Evolutionary conservation across 139 green algal genomes (phyloP).

Genomic region (Micractinium conductrix): DNA sequence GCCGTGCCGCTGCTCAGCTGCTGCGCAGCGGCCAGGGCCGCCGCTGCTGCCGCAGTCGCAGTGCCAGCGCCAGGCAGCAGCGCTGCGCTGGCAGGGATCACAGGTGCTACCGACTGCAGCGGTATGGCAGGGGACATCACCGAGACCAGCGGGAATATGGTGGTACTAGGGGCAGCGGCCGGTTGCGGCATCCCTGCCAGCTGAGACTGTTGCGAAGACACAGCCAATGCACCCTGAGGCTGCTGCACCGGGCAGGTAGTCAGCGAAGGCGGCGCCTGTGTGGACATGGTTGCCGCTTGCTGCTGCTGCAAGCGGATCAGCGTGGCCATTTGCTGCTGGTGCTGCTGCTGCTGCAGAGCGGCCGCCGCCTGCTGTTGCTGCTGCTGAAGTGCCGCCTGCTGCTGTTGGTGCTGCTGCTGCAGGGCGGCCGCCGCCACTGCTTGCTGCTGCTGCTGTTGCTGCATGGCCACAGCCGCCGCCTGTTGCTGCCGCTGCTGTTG

Average conservation of each 20-base stretch:
- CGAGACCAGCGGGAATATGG: no score
- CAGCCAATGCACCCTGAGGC: no score
- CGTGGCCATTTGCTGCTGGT: neutral
- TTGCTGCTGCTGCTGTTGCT: conserved; percentile 4
- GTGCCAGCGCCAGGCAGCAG: neutral
- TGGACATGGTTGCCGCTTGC: no score
- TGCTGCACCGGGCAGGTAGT: no score
- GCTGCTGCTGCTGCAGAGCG: neutral
- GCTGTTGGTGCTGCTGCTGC: neutral
- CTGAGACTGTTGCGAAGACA: no score
- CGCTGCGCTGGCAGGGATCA: no score
- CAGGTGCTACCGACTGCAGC: neutral
- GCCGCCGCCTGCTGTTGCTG: neutral
- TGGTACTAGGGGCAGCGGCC: neutral
- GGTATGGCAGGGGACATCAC: no score
- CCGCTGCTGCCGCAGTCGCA: neutral
- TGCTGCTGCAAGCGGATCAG: neutral
- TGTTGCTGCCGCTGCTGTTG: neutral
- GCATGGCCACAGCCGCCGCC: neutral
- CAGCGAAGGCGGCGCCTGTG: no score
- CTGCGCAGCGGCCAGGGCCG: neutral
- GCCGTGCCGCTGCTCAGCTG: neutral
- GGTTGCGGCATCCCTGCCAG: neutral
- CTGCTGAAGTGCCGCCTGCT: neutral
- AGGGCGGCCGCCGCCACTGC: neutral